These are phyloP conservation scores for Pelargonium cotyledonis DNA, from an alignment of 441 rosid species.

Conservation along the genomic window DNA sequence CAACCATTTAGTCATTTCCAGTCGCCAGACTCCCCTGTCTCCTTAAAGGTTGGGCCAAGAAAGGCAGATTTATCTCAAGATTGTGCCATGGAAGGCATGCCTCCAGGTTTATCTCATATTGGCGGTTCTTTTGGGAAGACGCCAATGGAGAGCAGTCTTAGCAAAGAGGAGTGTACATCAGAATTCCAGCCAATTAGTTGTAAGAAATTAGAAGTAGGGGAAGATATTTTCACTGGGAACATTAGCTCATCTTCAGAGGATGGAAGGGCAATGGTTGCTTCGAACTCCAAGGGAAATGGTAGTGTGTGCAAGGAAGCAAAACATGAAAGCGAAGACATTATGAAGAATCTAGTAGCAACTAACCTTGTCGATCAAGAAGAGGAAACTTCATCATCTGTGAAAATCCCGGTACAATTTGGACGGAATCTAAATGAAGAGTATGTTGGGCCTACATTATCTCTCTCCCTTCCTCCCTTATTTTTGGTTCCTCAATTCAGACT, in stretches of 20 bases:
- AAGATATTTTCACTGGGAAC: slow-evolving; percentile 12
- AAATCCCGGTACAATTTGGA: slow-evolving; percentile 30
- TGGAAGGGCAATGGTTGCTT: slow-evolving; percentile 18
- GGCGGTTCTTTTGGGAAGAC: slow-evolving; percentile 31
- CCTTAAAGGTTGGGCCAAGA: slow-evolving; percentile 28
- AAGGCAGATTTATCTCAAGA: slow-evolving; percentile 26
- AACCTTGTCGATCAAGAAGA: slow-evolving; percentile 21
- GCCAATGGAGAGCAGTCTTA: slow-evolving; percentile 28
- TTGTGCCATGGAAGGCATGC: slow-evolving; percentile 20
- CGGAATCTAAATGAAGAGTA: slow-evolving; percentile 34
- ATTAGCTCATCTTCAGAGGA: slow-evolving; percentile 24
- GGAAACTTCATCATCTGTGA: slow-evolving; percentile 35
- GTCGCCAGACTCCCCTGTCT: slow-evolving; percentile 18
- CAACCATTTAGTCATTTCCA: slow-evolving; percentile 20
- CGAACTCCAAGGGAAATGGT: slow-evolving; percentile 18
- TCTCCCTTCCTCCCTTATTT: no score
- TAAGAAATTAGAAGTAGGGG: slow-evolving; percentile 22
- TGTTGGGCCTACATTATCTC: slow-evolving; percentile 16
- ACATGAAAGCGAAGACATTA: slow-evolving; percentile 11
- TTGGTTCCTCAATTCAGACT: neutral
- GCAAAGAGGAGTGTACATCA: slow-evolving; percentile 22
- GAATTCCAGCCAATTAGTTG: slow-evolving; percentile 19
- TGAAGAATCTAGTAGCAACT: slow-evolving; percentile 15
- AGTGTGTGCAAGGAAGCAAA: slow-evolving; percentile 25
- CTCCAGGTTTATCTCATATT: slow-evolving; percentile 26